phyloP scores from a whole-genome alignment of 495 filamentous ascomycete genomes.

The Xylaria cubensis region DNA sequence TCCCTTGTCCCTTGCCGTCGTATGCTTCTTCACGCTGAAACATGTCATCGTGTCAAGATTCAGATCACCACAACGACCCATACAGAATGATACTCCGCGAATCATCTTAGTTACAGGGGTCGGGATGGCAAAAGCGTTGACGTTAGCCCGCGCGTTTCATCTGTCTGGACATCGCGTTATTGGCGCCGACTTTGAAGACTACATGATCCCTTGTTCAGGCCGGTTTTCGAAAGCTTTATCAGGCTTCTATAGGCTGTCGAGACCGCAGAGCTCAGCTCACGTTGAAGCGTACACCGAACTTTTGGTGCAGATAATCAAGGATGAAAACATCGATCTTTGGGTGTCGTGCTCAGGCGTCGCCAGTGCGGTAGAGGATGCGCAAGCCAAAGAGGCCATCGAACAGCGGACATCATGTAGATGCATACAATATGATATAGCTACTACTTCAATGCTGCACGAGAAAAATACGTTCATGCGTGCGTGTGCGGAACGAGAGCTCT shows the following conservation, averaged over 20 bases:
- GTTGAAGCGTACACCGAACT: conserved; percentile 44
- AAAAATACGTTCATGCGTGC: conserved; percentile 65
- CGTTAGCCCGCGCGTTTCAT: conserved; percentile 71
- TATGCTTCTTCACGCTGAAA: conserved; percentile 17
- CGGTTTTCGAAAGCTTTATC: conserved; percentile 54
- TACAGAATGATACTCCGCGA: conserved; percentile 47
- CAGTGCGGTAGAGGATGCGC: conserved; percentile 66
- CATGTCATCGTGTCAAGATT: not conserved
- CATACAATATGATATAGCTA: conserved; percentile 54
- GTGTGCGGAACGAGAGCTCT: conserved; percentile 58
- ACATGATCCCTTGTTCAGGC: conserved; percentile 45
- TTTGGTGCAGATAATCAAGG: conserved; percentile 63
- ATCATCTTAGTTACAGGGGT: conserved; percentile 76
- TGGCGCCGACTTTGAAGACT: conserved; percentile 70
- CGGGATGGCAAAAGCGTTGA: conserved; percentile 70
- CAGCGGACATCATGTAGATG: conserved; percentile 62
- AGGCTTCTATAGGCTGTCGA: conserved; percentile 60
- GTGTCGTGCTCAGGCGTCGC: conserved; percentile 70
- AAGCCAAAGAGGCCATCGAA: conserved; percentile 68
- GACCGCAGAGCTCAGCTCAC: conserved; percentile 36
- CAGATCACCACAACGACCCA: not conserved
- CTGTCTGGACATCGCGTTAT: conserved; percentile 72
- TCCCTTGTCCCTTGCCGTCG: conserved; percentile 39
- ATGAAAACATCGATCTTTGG: conserved; percentile 74
- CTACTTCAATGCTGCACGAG: conserved; percentile 59